A percentile compares a stretch with the other conserved stretches of the same genome.
Evolutionary conservation across 352 stramenopile species (phyloP).

Genomic region (Elongisporangium anandrum): DNA sequence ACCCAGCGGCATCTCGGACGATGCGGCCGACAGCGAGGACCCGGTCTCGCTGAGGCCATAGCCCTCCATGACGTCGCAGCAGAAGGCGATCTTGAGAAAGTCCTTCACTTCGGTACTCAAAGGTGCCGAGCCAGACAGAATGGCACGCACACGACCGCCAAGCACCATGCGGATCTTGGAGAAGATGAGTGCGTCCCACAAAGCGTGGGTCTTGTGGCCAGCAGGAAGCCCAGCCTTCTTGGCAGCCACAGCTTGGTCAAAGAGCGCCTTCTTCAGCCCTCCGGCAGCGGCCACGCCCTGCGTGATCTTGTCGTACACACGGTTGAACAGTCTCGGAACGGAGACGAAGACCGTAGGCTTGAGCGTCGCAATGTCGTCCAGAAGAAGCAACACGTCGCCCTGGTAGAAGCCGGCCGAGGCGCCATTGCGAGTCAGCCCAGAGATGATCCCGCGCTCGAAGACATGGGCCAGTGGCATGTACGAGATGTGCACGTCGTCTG

Average conservation of each 20-base stretch:
- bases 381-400: slow-evolving; percentile 87
- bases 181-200: slow-evolving; percentile 97
- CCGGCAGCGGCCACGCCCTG: slow-evolving; percentile 54
- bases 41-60: slow-evolving; percentile 96
- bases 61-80: slow-evolving; percentile 90
- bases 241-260: slow-evolving; percentile 51
- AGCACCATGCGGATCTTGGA: slow-evolving; percentile 91
- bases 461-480: slow-evolving; percentile 97
- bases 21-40: slow-evolving; percentile 75
- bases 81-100: slow-evolving; percentile 95
- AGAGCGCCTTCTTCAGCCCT: slow-evolving; percentile 67
- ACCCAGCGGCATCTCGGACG: slow-evolving; percentile 44
- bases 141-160: slow-evolving; percentile 85
- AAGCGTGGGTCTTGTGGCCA: slow-evolving; percentile 55
- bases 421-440: slow-evolving; percentile 79
- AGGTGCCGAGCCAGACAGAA: slow-evolving; percentile 93
- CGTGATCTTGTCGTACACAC: slow-evolving; percentile 96
- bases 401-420: slow-evolving; percentile 70
- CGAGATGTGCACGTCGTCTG: slow-evolving; percentile 90
- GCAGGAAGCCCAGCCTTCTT: slow-evolving; percentile 49
- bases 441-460: slow-evolving; percentile 92
- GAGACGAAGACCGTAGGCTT: slow-evolving; percentile 91
- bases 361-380: slow-evolving; percentile 93
- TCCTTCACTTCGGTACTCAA: slow-evolving; percentile 91
- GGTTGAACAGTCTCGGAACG: slow-evolving; percentile 95